Conservation (phyloP, 1,284 basidiomycete genomes). For the Ganoderma lucidum region DNA sequence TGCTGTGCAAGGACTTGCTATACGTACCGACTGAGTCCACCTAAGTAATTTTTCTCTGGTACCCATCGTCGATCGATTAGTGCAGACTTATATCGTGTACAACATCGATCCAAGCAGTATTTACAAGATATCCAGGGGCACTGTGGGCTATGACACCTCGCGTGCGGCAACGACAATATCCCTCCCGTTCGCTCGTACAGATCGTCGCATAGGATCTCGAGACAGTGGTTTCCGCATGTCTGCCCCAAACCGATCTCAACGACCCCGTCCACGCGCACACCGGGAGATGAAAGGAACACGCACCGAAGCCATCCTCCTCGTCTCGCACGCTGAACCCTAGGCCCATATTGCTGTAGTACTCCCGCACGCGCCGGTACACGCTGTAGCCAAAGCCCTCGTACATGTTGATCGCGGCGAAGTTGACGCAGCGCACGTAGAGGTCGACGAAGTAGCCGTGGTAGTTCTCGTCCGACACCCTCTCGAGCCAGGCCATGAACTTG, state of each 20-base stretch:
- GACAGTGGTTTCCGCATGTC: constrained; percentile 91
- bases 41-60: too few relatives aligned
- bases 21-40: neutral
- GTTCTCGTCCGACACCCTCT: constrained; percentile 79
- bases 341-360: constrained; percentile 86
- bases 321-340: constrained; percentile 73
- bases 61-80: neutral
- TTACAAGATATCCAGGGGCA: neutral
- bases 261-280: neutral
- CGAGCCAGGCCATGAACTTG: constrained; percentile 84
- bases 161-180: constrained; percentile 78
- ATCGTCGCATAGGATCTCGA: constrained; percentile 67
- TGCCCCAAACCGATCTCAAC: constrained; percentile 40
- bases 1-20: neutral
- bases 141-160: constrained; percentile 59
- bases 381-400: constrained; percentile 90
- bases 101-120: neutral
- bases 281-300: constrained; percentile 42
- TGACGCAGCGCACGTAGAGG: constrained; percentile 88
- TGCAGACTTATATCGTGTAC: neutral
- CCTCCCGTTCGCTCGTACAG: constrained; percentile 74
- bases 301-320: constrained; percentile 93
- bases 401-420: constrained; percentile 80
- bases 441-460: constrained; percentile 90
- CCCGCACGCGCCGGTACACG: constrained; percentile 84